A percentile compares a stretch with the other conserved stretches of the same genome.
Evolutionary conservation across 805 yeast species (phyloP).

Genomic region (Sporopachydermia quercuum): DNA sequence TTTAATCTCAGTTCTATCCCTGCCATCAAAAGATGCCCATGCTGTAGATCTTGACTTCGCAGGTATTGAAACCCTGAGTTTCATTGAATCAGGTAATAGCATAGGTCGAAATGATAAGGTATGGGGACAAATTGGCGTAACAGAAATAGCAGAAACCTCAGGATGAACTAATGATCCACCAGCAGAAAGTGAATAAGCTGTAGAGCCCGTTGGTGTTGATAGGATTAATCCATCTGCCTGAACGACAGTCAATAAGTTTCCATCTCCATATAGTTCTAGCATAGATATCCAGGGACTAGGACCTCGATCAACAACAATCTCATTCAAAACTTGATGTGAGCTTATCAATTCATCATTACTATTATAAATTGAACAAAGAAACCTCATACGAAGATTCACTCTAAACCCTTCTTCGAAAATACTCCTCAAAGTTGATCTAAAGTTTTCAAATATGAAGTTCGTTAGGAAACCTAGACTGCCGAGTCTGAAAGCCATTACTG

Average conservation of each 20-base stretch:
- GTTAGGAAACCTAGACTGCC: conserved; percentile 92
- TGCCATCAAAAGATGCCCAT: conserved; percentile 95
- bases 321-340: conserved; percentile 70
- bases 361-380: conserved; percentile 61
- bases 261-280: conserved; percentile 82
- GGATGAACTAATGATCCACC: conserved; percentile 95
- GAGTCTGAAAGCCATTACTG: conserved; percentile 73
- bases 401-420: conserved; percentile 60
- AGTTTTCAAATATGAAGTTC: conserved; percentile 66
- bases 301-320: conserved; percentile 83
- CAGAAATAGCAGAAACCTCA: conserved; percentile 79
- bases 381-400: conserved; percentile 73
- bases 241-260: conserved; percentile 68
- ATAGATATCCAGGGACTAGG: conserved; percentile 87
- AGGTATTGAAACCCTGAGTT: conserved; percentile 70
- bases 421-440: conserved; percentile 37
- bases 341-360: conserved; percentile 26
- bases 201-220: conserved; percentile 93
- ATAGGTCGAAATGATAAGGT: conserved; percentile 88
- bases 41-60: conserved; percentile 71
- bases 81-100: conserved; percentile 86
- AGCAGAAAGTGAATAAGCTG: conserved; percentile 89
- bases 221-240: conserved; percentile 90
- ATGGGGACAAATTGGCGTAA: conserved; percentile 95
- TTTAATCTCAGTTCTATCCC: conserved; percentile 63